phyloP scores from a whole-genome alignment of 306 rosid species.

The Argentina anserina region DNA sequence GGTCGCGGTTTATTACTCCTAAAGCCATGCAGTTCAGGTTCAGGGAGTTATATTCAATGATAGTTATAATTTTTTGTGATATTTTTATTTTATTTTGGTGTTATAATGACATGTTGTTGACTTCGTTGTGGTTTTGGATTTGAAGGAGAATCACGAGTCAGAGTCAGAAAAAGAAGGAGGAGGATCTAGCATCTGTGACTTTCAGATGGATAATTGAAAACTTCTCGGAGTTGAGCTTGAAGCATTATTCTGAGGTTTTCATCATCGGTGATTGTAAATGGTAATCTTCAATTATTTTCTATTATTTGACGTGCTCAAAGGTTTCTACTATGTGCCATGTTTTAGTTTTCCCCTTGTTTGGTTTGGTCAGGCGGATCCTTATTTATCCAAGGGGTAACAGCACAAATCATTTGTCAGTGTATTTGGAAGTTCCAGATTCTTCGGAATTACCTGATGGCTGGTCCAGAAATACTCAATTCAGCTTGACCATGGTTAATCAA shows the following conservation, averaged over 20 bases:
- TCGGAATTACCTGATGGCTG: neutral
- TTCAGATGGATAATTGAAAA: constrained; percentile 1
- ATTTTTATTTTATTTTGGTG: too few relatives aligned
- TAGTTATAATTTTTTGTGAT: neutral
- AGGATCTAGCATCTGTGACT: neutral
- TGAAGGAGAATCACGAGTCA: neutral
- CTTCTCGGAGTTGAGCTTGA: constrained; percentile 1
- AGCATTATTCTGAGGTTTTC: neutral
- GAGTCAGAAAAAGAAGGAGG: neutral
- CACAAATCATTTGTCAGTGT: neutral
- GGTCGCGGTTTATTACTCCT: neutral
- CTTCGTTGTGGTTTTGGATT: neutral
- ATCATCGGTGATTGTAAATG: neutral
- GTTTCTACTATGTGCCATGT: neutral
- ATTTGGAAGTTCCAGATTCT: constrained; percentile 3
- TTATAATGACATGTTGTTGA: too few relatives aligned
- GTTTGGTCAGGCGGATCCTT: neutral
- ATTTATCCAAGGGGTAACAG: neutral
- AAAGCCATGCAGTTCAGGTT: neutral
- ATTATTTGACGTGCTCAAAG: neutral
- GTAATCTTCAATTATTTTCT: neutral
- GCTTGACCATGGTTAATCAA: constrained; percentile 1
- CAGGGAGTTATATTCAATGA: neutral
- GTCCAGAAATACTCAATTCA: neutral
- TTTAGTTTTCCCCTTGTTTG: neutral